Percentiles rank a stretch among this genome's conserved stretches.
Evolutionary conservation across 495 filamentous ascomycete species (phyloP).

Genomic region (Penicillium cataractarum): DNA sequence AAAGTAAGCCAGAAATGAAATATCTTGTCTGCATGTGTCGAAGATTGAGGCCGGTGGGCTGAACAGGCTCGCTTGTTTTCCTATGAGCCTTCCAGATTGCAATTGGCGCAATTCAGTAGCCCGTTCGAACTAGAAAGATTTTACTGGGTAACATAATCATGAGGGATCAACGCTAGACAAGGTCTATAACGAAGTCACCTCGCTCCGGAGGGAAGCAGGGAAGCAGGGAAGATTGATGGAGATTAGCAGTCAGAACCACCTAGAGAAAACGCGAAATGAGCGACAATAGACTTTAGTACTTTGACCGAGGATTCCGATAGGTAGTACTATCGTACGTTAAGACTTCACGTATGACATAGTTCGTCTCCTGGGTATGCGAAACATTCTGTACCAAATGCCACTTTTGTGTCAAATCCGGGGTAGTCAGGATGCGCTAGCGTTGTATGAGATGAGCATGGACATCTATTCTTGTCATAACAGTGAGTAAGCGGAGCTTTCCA

Average conservation of each 20-base stretch:
- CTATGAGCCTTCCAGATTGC: slow-evolving; percentile 29
- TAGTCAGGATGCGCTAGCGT: neutral
- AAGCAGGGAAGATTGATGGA: neutral
- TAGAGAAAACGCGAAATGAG: neutral
- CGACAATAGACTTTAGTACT: no score
- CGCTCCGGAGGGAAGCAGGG: slow-evolving; percentile 6
- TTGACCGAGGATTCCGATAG: no score
- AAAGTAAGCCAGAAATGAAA: slow-evolving; percentile 30
- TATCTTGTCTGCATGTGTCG: slow-evolving; percentile 30
- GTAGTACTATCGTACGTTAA: no score
- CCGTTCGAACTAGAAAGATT: slow-evolving; percentile 29
- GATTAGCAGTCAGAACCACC: neutral
- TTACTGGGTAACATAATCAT: no score
- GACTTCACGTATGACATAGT: no score
- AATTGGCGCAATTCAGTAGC: slow-evolving; percentile 32
- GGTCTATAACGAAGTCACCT: neutral
- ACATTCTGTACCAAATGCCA: neutral
- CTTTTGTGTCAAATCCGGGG: neutral
- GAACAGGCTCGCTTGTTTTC: slow-evolving; percentile 32
- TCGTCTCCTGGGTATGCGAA: no score
- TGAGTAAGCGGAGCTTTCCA: neutral
- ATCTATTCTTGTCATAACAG: no score
- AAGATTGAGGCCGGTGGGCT: slow-evolving; percentile 30
- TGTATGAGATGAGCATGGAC: neutral
- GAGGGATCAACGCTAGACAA: slow-evolving; percentile 12